Conservation (phyloP, 2,329 filamentous ascomycete species). For the Arthroderma sp. region DNA sequence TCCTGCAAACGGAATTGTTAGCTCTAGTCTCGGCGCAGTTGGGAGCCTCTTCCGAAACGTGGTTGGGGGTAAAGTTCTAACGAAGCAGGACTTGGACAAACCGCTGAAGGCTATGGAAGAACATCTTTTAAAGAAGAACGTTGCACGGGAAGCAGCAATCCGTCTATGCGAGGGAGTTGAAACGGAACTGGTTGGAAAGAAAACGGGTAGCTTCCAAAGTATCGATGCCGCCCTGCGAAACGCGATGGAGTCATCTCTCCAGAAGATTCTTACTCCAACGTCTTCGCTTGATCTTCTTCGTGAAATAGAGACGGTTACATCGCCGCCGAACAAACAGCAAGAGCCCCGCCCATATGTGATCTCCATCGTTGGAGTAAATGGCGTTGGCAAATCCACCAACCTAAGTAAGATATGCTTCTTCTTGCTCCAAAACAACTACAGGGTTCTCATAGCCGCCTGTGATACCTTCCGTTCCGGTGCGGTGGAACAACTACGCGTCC, state of each 20-base stretch:
- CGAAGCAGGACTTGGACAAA: slow-evolving; percentile 77
- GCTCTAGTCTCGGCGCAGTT: slow-evolving; percentile 67
- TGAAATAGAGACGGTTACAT: slow-evolving; percentile 70
- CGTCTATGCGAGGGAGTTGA: slow-evolving; percentile 86
- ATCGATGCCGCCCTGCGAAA: slow-evolving; percentile 71
- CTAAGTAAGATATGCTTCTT: slow-evolving; percentile 98
- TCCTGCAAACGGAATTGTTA: slow-evolving; percentile 52
- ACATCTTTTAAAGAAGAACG: slow-evolving; percentile 87
- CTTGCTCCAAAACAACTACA: slow-evolving; percentile 91
- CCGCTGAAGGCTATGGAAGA: slow-evolving; percentile 94
- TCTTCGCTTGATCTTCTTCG: slow-evolving; percentile 87
- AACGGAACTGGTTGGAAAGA: slow-evolving; percentile 75
- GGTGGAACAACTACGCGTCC: slow-evolving; percentile 90
- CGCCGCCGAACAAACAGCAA: slow-evolving; percentile 50
- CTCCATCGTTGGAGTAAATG: slow-evolving; percentile 95
- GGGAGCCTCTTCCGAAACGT: slow-evolving; percentile 87
- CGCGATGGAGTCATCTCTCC: slow-evolving; percentile 83
- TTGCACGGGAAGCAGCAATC: slow-evolving; percentile 84
- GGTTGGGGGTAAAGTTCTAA: slow-evolving; percentile 84
- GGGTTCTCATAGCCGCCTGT: slow-evolving; percentile 82
- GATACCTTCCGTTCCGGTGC: slow-evolving; percentile 96
- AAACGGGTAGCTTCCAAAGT: slow-evolving; percentile 82
- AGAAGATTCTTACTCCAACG: slow-evolving; percentile 90
- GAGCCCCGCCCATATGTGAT: slow-evolving; percentile 80
- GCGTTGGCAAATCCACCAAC: slow-evolving; percentile 95